Base-by-base conservation (phyloP, 768 basidiomycete genomes). In the Leccinum subgranulosum region DNA sequence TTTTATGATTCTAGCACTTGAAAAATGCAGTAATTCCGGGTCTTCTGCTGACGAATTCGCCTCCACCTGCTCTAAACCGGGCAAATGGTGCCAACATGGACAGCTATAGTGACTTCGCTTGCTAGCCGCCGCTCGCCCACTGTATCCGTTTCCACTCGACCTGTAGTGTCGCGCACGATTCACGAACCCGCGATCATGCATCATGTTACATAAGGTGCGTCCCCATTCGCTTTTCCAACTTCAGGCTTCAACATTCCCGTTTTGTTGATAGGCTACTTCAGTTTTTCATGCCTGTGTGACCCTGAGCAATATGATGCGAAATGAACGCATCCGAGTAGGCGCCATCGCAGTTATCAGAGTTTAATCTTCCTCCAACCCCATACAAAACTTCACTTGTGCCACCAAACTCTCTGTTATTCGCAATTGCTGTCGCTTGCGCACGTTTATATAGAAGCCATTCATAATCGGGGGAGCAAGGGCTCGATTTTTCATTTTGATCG, bases 391-490 rank as follows among this genome's bases (percentile, higher is more conserved):
- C 7, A 34, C 39, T 49, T 49, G 25, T 17, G 49, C 46, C 41
- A 28, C 49, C 53, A 31, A 31, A n/a, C 9, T 36, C 21, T 19
- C 27, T 34, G n/a, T 47, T 49, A 9, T 55, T 48, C 28, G 19
- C 28, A 41, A n/a, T 29, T 46, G 29, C 53, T 25, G 29, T 23
- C 55, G 47, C 49, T 65, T 63, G 49, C 64, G 25, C 68, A 68
- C 68, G 68, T 31, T 63, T 68, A 68, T 68, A 61, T 70, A 47
- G 29, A 31, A 5, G n/a, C 53, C 46, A 33, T 60, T 65, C 58
- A 63, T 58, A 68, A 69, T 54, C 43, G 31, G 8, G 15, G 29
- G 11, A 54, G 14, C 21, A 33, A 39, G 14, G 36, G 36, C 17
- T 57, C 48, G 31, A 48, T 31, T 34, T 23, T 57, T 60, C 57